A percentile compares a stretch with the other conserved stretches of the same genome.
These are phyloP conservation scores for Thozetella sp. DNA, from an alignment of 495 filamentous ascomycete species.

Conservation along the genomic window DNA sequence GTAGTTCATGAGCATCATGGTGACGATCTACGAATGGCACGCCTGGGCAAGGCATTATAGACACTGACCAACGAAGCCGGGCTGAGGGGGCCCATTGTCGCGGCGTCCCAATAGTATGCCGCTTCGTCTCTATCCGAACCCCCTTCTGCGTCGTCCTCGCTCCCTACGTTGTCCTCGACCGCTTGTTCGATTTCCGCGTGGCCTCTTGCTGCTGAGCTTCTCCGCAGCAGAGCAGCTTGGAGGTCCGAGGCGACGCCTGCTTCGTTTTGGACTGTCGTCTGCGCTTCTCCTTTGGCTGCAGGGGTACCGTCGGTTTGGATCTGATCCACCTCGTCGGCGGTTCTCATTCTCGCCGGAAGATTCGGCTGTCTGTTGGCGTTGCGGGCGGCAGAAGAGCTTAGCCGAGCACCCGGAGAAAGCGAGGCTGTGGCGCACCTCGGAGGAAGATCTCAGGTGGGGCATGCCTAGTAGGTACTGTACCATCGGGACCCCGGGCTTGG, in stretches of 20 bases:
- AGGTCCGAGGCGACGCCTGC: not conserved
- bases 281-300: no score
- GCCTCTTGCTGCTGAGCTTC: not conserved
- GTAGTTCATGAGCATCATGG: constrained; percentile 21
- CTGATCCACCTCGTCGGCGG: no score
- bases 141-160: constrained; percentile 2
- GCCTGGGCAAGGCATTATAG: constrained; percentile 6
- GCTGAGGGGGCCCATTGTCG: constrained; percentile 58
- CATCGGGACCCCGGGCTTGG: no score
- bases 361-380: no score
- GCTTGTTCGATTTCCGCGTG: not conserved
- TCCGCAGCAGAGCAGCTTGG: not conserved
- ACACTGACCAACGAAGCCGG: constrained; percentile 56
- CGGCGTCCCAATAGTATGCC: constrained; percentile 49
- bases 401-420: no score
- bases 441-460: no score
- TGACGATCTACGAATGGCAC: not conserved
- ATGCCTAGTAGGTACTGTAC: no score
- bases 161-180: not conserved
- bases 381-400: no score
- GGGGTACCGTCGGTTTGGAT: no score
- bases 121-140: constrained; percentile 18
- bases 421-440: no score
- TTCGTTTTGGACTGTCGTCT: constrained; percentile 14
- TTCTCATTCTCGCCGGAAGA: no score